phyloP scores from a whole-genome alignment of 2,329 filamentous ascomycete species.

The Aspergillus sp. region DNA sequence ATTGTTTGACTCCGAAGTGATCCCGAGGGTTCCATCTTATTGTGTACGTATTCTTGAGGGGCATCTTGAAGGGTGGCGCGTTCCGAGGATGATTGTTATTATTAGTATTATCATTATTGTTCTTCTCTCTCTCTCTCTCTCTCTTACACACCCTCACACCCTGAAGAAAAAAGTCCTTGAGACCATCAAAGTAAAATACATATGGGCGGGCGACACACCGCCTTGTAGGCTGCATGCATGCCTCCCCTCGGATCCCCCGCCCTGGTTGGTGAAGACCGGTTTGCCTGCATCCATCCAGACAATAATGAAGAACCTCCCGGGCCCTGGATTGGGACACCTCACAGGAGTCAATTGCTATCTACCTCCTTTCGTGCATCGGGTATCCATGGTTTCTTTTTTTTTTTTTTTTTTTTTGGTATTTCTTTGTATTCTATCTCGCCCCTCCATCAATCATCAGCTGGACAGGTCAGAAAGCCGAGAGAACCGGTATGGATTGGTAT shows the following conservation, averaged over 20 bases:
- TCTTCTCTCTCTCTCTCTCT: too few species aligned
- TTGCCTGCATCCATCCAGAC: constrained; percentile 11
- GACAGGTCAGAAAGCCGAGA: constrained; percentile 18
- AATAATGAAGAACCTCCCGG: not conserved
- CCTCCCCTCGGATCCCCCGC: not conserved
- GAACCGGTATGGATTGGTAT: not conserved
- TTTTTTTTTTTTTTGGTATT: not conserved
- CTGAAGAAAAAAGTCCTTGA: too few species aligned
- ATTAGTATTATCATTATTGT: too few species aligned
- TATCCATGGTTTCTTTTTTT: not conserved
- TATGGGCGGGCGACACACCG: not conserved
- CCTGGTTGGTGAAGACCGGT: not conserved
- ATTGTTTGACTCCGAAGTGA: too few species aligned
- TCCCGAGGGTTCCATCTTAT: too few species aligned
- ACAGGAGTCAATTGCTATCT: not conserved
- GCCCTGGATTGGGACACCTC: not conserved
- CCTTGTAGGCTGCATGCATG: not conserved
- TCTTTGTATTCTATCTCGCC: too few species aligned
- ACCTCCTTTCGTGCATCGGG: not conserved
- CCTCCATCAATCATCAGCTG: constrained; percentile 20
- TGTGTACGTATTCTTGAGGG: not conserved
- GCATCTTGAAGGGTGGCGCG: not conserved
- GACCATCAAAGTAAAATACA: not conserved
- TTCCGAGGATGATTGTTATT: too few species aligned
- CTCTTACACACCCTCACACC: too few species aligned